Evolutionary conservation across 495 filamentous ascomycete species (phyloP).

Genomic region (Aspergillus steynii): DNA sequence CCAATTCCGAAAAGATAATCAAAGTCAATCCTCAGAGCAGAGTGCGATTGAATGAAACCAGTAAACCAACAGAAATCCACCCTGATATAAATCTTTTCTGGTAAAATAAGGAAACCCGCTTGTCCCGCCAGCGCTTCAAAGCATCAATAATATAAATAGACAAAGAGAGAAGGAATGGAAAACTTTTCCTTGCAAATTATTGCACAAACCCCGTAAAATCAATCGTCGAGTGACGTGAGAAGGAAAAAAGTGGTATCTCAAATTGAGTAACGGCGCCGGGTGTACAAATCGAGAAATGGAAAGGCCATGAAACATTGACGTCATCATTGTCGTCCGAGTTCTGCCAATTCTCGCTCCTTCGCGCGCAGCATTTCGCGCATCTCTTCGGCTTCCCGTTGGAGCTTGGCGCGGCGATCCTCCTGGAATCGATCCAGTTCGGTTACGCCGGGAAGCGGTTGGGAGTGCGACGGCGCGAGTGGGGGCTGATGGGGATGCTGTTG

Average conservation of each 20-base stretch:
- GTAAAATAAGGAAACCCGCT: constrained; percentile 14
- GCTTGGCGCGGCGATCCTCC: constrained; percentile 61
- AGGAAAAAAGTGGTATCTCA: constrained; percentile 23
- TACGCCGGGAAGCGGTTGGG: constrained; percentile 38
- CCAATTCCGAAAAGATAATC: not conserved
- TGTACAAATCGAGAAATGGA: constrained; percentile 17
- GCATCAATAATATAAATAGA: constrained; percentile 3
- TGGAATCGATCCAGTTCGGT: constrained; percentile 55
- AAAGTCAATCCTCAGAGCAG: constrained; percentile 1
- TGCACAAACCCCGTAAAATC: constrained; percentile 19
- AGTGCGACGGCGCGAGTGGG: constrained; percentile 24
- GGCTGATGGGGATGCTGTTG: constrained; percentile 27
- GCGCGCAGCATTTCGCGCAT: constrained; percentile 73
- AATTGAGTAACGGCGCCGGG: constrained; percentile 20
- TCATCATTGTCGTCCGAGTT: constrained; percentile 47
- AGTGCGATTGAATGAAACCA: not conserved
- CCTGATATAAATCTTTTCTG: constrained; percentile 8
- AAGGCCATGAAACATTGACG: constrained; percentile 1
- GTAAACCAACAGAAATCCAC: constrained; percentile 4
- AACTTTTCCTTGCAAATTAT: constrained; percentile 12
- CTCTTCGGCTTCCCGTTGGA: constrained; percentile 72
- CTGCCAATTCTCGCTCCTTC: constrained; percentile 78
- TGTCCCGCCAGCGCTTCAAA: constrained; percentile 24
- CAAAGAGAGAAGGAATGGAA: constrained; percentile 12
- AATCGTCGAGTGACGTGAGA: constrained; percentile 1